These are phyloP conservation scores for Naganishia albida DNA, from an alignment of 1,284 basidiomycete genomes.

Conservation along the genomic window DNA sequence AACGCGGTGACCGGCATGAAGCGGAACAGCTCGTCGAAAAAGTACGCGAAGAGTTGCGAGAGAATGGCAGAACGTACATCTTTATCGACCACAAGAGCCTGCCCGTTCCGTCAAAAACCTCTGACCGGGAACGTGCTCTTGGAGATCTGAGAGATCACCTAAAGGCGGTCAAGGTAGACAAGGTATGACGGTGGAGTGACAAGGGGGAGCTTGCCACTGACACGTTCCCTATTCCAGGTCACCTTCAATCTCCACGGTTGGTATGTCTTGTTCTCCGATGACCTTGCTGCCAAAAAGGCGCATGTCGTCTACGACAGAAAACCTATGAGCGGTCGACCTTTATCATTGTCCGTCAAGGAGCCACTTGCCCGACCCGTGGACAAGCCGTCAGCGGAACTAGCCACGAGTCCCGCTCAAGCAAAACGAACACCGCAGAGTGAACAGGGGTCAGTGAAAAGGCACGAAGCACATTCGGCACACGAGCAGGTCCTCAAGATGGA, in stretches of 20 bases:
- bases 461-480: neutral
- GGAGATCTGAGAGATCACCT: constrained; percentile 45
- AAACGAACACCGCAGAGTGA: neutral
- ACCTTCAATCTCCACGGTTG: constrained; percentile 44
- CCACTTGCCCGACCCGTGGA: neutral
- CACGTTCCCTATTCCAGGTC: constrained; percentile 32
- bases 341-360: constrained; percentile 7
- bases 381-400: neutral
- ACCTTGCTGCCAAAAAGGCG: constrained; percentile 1
- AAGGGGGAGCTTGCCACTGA: neutral
- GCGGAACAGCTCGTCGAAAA: constrained; percentile 34
- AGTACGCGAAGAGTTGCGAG: constrained; percentile 37
- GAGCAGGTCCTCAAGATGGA: no score
- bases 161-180: constrained; percentile 39
- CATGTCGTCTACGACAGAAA: constrained; percentile 24
- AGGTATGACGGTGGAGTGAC: neutral
- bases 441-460: neutral
- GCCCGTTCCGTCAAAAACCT: constrained; percentile 31
- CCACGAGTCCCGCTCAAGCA: neutral
- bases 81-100: constrained; percentile 45
- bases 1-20: constrained; percentile 39
- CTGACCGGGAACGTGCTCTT: constrained; percentile 31
- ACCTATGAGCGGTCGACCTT: constrained; percentile 12
- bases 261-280: constrained; percentile 42
- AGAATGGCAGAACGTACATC: constrained; percentile 45